These are phyloP conservation scores for Hemisphaericaspora lyxosophila DNA, from an alignment of 1,139 yeast genomes.

Conservation along the genomic window DNA sequence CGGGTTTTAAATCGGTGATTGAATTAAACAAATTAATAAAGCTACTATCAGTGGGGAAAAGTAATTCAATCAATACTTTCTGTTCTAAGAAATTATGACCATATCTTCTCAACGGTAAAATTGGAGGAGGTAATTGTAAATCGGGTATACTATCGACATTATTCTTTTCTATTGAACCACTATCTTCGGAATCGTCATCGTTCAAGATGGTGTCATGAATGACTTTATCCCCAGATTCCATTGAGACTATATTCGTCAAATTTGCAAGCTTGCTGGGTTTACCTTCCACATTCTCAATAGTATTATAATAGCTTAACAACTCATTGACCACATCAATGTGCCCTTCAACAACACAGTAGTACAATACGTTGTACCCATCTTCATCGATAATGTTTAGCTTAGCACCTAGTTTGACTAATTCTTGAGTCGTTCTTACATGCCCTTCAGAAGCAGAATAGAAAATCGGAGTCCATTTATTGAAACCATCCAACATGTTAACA, in stretches of 20 bases:
- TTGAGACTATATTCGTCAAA: not conserved
- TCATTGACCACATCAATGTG: conserved; percentile 77
- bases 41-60: conserved; percentile 50
- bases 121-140: conserved; percentile 91
- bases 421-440: conserved; percentile 67
- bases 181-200: conserved; percentile 40
- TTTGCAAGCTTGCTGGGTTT: not conserved
- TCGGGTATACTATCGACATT: conserved; percentile 76
- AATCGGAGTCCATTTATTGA: conserved; percentile 91
- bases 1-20: conserved; percentile 47
- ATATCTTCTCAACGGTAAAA: conserved; percentile 85
- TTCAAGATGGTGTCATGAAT: conserved; percentile 2
- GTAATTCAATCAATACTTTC: conserved; percentile 77
- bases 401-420: conserved; percentile 72
- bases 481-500: conserved; percentile 76
- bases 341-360: conserved; percentile 93
- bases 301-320: conserved; percentile 37
- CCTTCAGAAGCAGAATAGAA: conserved; percentile 91
- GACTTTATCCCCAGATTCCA: conserved; percentile 1
- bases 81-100: conserved; percentile 95
- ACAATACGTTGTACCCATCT: conserved; percentile 78
- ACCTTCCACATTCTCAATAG: conserved; percentile 7
- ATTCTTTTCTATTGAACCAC: conserved; percentile 29
- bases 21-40: conserved; percentile 53
- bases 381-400: conserved; percentile 73